A percentile compares a stretch with the other conserved stretches of the same genome.
Evolutionary conservation across 805 yeast species (phyloP).

Genomic region (Nakazawaea ishiwadae): DNA sequence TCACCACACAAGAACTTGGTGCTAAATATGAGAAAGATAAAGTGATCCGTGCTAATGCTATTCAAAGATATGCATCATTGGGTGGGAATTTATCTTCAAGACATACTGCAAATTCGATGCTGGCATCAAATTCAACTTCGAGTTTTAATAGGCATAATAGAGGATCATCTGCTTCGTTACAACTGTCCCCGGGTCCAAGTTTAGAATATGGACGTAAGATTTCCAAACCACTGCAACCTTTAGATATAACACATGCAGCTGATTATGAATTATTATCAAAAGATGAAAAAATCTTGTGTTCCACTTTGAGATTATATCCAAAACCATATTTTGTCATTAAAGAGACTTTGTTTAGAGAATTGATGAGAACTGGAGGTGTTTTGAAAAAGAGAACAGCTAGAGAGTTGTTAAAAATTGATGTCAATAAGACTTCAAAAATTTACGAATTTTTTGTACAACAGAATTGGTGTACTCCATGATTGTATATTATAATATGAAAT

Average conservation of each 20-base stretch:
- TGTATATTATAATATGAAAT: too few species aligned
- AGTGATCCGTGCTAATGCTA: slow-evolving; percentile 55
- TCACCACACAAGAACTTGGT: slow-evolving; percentile 80
- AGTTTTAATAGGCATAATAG: slow-evolving; percentile 13
- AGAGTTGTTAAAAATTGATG: slow-evolving; percentile 79
- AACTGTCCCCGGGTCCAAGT: slow-evolving; percentile 14
- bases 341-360: slow-evolving; percentile 82
- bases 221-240: slow-evolving; percentile 37
- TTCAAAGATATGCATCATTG: slow-evolving; percentile 42
- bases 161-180: slow-evolving; percentile 10
- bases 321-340: slow-evolving; percentile 93
- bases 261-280: slow-evolving; percentile 79
- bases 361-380: slow-evolving; percentile 78
- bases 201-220: slow-evolving; percentile 34
- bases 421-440: slow-evolving; percentile 77
- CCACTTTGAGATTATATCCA: slow-evolving; percentile 79
- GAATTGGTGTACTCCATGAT: slow-evolving; percentile 60
- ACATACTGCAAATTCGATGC: slow-evolving; percentile 17
- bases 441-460: slow-evolving; percentile 92
- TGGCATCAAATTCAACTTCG: slow-evolving; percentile 12
- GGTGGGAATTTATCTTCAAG: slow-evolving; percentile 14
- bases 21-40: slow-evolving; percentile 85
- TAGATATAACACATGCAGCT: slow-evolving; percentile 71
- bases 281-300: slow-evolving; percentile 86
- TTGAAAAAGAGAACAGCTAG: slow-evolving; percentile 82